Conservation (phyloP, 2,329 filamentous ascomycete species). For the Fusarium proliferatum region DNA sequence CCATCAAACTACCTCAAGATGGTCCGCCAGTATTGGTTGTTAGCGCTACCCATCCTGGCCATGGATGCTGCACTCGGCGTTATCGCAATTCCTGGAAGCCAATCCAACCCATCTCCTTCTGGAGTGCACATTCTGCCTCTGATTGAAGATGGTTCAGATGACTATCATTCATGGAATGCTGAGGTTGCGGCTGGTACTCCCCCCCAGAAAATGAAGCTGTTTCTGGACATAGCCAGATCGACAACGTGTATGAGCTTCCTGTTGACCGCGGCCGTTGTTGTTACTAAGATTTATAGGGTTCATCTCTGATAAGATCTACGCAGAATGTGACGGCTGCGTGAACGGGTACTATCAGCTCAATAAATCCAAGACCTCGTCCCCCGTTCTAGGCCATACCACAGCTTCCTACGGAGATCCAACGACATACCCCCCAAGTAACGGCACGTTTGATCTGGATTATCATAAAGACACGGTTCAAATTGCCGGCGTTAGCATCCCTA, state of each 20-base stretch:
- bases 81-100: too few species aligned
- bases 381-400: fast-evolving
- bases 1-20: background rate
- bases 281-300: background rate
- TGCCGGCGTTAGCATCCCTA: background rate
- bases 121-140: background rate
- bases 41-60: background rate
- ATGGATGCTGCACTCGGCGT: background rate
- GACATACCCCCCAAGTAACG: background rate
- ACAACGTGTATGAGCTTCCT: background rate
- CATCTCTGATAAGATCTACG: background rate
- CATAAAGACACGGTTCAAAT: fast-evolving
- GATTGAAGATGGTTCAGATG: fast-evolving
- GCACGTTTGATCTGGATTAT: fast-evolving
- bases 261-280: fast-evolving
- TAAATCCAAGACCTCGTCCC: background rate
- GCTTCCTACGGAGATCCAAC: background rate
- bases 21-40: background rate
- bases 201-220: background rate
- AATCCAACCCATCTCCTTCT: too few species aligned
- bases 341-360: background rate
- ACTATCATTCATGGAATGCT: background rate
- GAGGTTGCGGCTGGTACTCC: background rate
- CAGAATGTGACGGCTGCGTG: background rate
- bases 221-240: background rate